Conservation (phyloP, 176 grass and related monocot genomes). For the Eremochloa ophiuroides region DNA sequence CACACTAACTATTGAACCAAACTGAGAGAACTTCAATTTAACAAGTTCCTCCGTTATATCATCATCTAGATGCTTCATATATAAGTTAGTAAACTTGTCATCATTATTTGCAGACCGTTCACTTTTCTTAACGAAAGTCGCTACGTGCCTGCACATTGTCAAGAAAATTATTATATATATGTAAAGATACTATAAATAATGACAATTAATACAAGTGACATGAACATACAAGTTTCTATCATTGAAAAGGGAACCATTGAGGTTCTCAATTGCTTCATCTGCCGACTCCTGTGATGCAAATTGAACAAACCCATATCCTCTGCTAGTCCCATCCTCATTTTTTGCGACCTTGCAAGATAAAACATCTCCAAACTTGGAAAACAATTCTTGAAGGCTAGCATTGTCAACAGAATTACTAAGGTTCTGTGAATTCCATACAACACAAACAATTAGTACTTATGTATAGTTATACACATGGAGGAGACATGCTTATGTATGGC, state of each 20-base stretch:
- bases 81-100: slow-evolving; percentile 71
- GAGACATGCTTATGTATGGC: neutral
- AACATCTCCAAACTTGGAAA: slow-evolving; percentile 64
- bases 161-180: neutral
- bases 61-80: slow-evolving; percentile 86
- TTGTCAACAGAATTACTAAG: slow-evolving; percentile 46
- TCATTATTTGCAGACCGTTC: slow-evolving; percentile 40
- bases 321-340: slow-evolving; percentile 59
- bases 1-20: slow-evolving; percentile 54
- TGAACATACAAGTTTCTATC: slow-evolving; percentile 54
- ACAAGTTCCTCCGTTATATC: slow-evolving; percentile 81
- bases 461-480: neutral
- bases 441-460: neutral
- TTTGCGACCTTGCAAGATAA: slow-evolving; percentile 73
- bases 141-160: slow-evolving; percentile 49
- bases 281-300: slow-evolving; percentile 55
- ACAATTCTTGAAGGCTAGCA: slow-evolving; percentile 56
- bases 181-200: neutral
- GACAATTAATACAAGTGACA: neutral
- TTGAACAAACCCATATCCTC: slow-evolving; percentile 77
- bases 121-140: slow-evolving; percentile 68
- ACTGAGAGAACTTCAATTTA: slow-evolving; percentile 68
- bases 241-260: slow-evolving; percentile 47
- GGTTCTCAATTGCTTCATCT: slow-evolving; percentile 48
- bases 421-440: slow-evolving; percentile 43